phyloP scores from a whole-genome alignment of 2,329 filamentous ascomycete species.

The Davidsoniella virescens region DNA sequence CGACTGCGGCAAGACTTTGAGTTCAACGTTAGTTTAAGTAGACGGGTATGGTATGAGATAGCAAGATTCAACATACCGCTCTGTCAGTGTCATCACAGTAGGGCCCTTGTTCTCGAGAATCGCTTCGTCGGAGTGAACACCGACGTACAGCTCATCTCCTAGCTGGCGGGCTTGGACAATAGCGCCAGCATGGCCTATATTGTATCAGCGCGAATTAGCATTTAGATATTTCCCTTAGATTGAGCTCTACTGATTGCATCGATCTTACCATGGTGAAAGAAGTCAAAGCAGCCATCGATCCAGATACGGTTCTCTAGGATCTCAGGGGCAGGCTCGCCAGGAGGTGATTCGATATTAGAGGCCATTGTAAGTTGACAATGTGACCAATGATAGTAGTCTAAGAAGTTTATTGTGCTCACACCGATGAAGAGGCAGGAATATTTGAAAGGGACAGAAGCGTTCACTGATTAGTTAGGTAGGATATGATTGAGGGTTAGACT shows the following conservation, averaged over 20 bases:
- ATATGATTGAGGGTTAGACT: no score
- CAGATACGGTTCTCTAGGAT: conserved; percentile 63
- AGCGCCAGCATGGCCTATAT: conserved; percentile 75
- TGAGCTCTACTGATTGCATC: background rate
- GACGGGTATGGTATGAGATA: background rate
- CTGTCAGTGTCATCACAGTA: conserved; percentile 85
- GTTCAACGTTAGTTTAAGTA: background rate
- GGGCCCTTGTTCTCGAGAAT: conserved; percentile 96
- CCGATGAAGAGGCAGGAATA: no score
- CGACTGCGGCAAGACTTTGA: conserved; percentile 63
- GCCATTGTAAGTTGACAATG: conserved; percentile 6
- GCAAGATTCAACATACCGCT: conserved; percentile 40
- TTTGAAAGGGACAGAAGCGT: no score
- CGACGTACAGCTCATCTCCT: conserved; percentile 74
- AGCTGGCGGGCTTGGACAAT: conserved; percentile 92
- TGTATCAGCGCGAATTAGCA: background rate
- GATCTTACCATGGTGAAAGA: conserved; percentile 75
- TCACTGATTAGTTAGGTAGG: no score
- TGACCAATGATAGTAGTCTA: no score
- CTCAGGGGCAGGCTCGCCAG: conserved; percentile 35
- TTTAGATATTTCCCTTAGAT: background rate
- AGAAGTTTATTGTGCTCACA: no score
- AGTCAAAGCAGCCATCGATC: conserved; percentile 99
- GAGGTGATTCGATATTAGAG: conserved; percentile 17
- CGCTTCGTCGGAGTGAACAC: conserved; percentile 87